These are phyloP conservation scores for Lunularia cruciata DNA, from an alignment of 225 moss, liverwort and hornwort genomes.

Conservation along the genomic window DNA sequence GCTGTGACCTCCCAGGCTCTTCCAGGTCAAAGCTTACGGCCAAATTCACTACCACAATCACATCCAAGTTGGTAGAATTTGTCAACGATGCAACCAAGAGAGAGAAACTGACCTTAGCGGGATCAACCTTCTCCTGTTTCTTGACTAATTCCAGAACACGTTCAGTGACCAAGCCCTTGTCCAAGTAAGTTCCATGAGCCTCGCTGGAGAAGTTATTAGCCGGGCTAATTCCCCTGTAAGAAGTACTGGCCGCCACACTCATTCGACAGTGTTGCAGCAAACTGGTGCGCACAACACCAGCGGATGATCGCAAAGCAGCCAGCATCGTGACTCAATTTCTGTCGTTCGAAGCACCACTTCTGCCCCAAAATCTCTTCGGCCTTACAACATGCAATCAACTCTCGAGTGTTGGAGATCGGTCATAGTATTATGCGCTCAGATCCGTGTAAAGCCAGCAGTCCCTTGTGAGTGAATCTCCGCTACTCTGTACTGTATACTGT, in stretches of 20 bases:
- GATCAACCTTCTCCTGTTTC: constrained; percentile 65
- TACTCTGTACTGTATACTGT: no score
- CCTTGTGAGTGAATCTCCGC: no score
- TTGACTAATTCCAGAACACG: constrained; percentile 71
- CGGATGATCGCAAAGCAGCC: constrained; percentile 57
- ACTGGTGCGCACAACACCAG: constrained; percentile 53
- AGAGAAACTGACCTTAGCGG: constrained; percentile 48
- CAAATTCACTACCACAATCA: neutral
- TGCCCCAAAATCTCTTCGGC: no score
- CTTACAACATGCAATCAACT: no score
- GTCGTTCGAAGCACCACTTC: constrained; percentile 11
- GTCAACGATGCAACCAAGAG: neutral
- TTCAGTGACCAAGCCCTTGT: constrained; percentile 58
- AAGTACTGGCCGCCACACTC: constrained; percentile 41
- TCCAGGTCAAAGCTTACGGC: no score
- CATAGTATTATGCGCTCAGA: no score
- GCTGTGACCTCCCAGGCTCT: no score
- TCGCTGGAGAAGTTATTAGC: constrained; percentile 46
- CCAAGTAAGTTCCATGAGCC: constrained; percentile 49
- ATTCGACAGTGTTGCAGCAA: constrained; percentile 75
- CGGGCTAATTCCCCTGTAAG: constrained; percentile 1
- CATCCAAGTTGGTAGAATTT: neutral
- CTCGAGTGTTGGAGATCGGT: no score
- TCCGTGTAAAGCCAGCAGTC: no score
- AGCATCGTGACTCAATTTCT: constrained; percentile 60